These are phyloP conservation scores for Fusarium equiseti DNA, from an alignment of 2,329 filamentous ascomycete species.

Conservation along the genomic window DNA sequence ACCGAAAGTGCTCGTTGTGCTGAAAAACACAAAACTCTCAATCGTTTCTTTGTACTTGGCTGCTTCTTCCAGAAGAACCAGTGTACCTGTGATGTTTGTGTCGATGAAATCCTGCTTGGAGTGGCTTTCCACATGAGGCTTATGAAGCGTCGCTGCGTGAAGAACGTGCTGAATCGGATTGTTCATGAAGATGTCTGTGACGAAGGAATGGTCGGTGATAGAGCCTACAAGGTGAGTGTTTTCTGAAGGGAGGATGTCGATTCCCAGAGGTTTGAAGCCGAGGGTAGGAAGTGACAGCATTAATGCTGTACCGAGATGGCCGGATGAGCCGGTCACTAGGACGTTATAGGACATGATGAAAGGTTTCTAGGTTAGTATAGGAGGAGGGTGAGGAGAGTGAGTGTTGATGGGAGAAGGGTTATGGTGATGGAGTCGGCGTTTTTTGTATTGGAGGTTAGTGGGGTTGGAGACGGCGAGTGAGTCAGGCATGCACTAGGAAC, in stretches of 20 bases:
- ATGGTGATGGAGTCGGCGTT: conserved; percentile 6
- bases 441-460: conserved; percentile 37
- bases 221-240: conserved; percentile 55
- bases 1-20: conserved; percentile 61
- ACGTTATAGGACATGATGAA: conserved; percentile 48
- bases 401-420: background rate
- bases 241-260: conserved; percentile 57
- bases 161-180: conserved; percentile 57
- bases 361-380: background rate
- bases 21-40: conserved; percentile 59
- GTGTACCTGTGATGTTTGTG: conserved; percentile 60
- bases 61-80: conserved; percentile 57
- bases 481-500: conserved; percentile 30
- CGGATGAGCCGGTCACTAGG: conserved; percentile 61
- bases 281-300: conserved; percentile 57
- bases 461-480: conserved; percentile 31
- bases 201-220: conserved; percentile 53
- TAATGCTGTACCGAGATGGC: conserved; percentile 60
- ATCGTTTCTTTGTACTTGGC: conserved; percentile 44
- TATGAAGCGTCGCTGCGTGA: conserved; percentile 61
- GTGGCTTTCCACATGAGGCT: conserved; percentile 61
- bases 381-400: background rate
- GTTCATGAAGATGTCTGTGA: conserved; percentile 49
- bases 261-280: conserved; percentile 57
- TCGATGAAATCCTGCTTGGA: conserved; percentile 58